A percentile compares a stretch with the other conserved stretches of the same genome.
Conservation (phyloP, 495 filamentous ascomycete species). For the Aspergillus mulundensis region DNA sequence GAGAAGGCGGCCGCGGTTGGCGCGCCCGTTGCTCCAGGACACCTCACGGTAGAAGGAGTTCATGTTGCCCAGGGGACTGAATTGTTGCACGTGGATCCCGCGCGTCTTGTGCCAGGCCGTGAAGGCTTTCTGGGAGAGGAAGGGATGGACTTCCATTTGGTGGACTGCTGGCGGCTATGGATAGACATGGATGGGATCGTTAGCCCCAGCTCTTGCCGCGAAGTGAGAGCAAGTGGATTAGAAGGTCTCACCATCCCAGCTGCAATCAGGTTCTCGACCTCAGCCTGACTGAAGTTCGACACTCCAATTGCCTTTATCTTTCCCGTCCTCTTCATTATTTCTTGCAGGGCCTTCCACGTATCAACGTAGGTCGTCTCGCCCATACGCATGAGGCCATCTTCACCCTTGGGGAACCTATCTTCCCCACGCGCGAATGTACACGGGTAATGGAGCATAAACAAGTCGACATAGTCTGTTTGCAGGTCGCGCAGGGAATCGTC, state of each 20-base stretch:
- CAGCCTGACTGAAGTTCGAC: constrained; percentile 62
- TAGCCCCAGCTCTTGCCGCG: neutral
- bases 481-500: constrained; percentile 58
- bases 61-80: constrained; percentile 64
- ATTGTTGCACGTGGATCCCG: constrained; percentile 58
- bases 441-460: constrained; percentile 66
- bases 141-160: constrained; percentile 59
- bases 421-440: constrained; percentile 38
- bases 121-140: constrained; percentile 56
- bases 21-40: constrained; percentile 22
- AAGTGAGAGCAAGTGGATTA: neutral
- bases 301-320: constrained; percentile 65
- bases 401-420: constrained; percentile 33
- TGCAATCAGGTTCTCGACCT: constrained; percentile 59
- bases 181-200: neutral
- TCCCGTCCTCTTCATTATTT: constrained; percentile 41
- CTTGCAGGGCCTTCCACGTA: constrained; percentile 63
- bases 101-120: constrained; percentile 44
- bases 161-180: constrained; percentile 52
- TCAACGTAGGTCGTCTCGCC: constrained; percentile 25
- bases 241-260: neutral
- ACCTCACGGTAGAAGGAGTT: constrained; percentile 58
- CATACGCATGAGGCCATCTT: constrained; percentile 35
- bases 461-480: constrained; percentile 60
- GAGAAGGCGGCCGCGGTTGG: constrained; percentile 32